A percentile compares a stretch with the other conserved stretches of the same genome.
Conservation (phyloP, 2,329 filamentous ascomycete species). For the Fusarium poae region DNA sequence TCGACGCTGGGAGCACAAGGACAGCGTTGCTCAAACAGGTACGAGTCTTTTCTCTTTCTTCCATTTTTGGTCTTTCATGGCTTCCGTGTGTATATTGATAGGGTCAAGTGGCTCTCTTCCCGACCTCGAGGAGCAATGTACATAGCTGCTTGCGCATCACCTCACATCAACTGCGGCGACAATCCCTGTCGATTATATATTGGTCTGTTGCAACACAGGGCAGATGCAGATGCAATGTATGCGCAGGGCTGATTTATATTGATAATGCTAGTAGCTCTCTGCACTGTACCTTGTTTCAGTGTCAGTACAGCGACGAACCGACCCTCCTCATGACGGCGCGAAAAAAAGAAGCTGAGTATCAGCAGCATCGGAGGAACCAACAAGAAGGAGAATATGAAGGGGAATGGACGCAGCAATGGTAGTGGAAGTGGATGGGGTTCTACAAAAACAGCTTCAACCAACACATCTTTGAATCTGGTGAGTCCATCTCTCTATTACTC, state of each 20-base stretch:
- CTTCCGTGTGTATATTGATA: neutral
- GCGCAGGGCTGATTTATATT: conserved; percentile 3
- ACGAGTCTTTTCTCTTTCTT: conserved; percentile 4
- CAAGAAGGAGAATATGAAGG: conserved; percentile 38
- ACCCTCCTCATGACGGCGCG: conserved; percentile 24
- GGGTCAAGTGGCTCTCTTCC: conserved; percentile 7
- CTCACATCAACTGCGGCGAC: neutral
- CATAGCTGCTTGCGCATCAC: neutral
- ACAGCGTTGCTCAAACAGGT: conserved; percentile 37
- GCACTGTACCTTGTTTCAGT: conserved; percentile 11
- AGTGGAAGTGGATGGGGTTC: conserved; percentile 34
- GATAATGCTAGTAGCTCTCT: conserved; percentile 1
- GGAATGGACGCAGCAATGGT: conserved; percentile 22
- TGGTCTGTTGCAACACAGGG: too few species aligned
- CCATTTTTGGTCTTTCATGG: neutral
- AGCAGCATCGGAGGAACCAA: conserved; percentile 29
- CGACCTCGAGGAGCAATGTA: neutral
- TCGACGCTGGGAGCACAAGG: conserved; percentile 28
- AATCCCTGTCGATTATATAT: neutral
- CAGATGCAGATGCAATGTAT: conserved; percentile 2
- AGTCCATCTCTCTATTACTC: conserved; percentile 3
- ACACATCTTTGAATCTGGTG: conserved; percentile 12
- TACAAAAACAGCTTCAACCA: conserved; percentile 28
- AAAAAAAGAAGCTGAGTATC: conserved; percentile 40
- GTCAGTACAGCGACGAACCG: conserved; percentile 9